Evolutionary conservation across 78 protist species (phyloP).

Genomic region (Guillardia theta): DNA sequence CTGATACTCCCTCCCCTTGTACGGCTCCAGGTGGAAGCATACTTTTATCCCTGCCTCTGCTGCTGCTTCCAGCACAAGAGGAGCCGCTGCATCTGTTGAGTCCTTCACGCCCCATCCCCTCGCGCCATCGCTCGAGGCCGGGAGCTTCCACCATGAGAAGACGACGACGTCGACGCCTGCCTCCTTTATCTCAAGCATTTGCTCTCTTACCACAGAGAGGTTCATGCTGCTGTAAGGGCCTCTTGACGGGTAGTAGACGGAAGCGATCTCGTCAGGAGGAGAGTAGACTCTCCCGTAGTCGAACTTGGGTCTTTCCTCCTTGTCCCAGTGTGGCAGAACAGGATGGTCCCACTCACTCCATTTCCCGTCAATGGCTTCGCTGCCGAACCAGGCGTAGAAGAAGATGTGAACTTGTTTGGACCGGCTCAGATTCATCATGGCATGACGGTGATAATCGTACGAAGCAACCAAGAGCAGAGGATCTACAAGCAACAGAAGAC

Average conservation of each 20-base stretch:
- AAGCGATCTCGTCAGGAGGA: not conserved
- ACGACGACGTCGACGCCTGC: not conserved
- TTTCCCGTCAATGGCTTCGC: not conserved
- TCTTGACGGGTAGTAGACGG: not conserved
- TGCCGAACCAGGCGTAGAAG: not conserved
- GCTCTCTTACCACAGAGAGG: not conserved
- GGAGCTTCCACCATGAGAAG: not conserved
- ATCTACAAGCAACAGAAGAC: no score
- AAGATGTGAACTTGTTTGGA: not conserved
- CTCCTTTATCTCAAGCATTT: not conserved
- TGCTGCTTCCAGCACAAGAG: slow-evolving; percentile 2
- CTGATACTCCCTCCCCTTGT: not conserved
- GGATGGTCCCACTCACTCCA: not conserved
- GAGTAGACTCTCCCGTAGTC: not conserved
- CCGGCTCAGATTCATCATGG: no score
- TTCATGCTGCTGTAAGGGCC: not conserved
- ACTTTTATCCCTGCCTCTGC: not conserved
- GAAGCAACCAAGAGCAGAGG: no score
- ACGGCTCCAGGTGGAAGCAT: slow-evolving; percentile 44
- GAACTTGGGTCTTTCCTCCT: not conserved
- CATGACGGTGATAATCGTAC: no score
- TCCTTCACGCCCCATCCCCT: not conserved
- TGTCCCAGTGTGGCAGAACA: not conserved
- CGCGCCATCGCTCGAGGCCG: not conserved
- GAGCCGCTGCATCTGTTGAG: not conserved